Conservation (phyloP, 805 yeast species). For the Pichia scutulata region DNA sequence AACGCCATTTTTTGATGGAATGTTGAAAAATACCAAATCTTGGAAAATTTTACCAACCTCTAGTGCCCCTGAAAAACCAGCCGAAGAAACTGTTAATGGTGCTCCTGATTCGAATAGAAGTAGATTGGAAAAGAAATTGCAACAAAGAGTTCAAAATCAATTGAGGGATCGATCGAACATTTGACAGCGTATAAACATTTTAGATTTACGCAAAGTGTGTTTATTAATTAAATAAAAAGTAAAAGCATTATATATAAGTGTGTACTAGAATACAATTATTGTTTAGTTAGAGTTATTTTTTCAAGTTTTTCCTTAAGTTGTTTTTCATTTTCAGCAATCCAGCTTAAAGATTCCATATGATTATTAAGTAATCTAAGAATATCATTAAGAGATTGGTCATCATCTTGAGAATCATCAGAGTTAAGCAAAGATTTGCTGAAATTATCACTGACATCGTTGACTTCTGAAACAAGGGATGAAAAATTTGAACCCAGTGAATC, state of each 20-base stretch:
- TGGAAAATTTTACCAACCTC: conserved; percentile 2
- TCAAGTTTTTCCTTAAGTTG: conserved; percentile 61
- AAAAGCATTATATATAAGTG: not conserved
- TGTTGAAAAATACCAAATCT: conserved; percentile 4
- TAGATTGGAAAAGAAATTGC: conserved; percentile 41
- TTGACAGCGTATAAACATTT: not conserved
- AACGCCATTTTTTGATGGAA: conserved; percentile 1
- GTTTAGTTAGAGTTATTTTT: conserved; percentile 18
- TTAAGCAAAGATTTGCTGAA: conserved; percentile 54
- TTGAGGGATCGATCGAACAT: conserved; percentile 19
- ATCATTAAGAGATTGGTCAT: conserved; percentile 44
- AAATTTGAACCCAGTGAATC: conserved; percentile 72
- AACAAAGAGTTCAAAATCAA: conserved; percentile 33
- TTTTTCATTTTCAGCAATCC: conserved; percentile 70
- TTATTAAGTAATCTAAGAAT: conserved; percentile 76
- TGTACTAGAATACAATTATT: not conserved
- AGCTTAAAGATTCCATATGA: conserved; percentile 83
- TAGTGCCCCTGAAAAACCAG: not conserved
- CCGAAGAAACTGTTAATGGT: not conserved
- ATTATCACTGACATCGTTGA: conserved; percentile 74
- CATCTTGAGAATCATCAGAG: conserved; percentile 19
- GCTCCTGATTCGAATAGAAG: conserved; percentile 33
- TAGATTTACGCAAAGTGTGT: not conserved
- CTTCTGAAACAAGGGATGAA: conserved; percentile 67
- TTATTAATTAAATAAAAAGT: not conserved